Base-by-base conservation (phyloP, 2,329 filamentous ascomycete genomes). In the Westerdykella ornata region DNA sequence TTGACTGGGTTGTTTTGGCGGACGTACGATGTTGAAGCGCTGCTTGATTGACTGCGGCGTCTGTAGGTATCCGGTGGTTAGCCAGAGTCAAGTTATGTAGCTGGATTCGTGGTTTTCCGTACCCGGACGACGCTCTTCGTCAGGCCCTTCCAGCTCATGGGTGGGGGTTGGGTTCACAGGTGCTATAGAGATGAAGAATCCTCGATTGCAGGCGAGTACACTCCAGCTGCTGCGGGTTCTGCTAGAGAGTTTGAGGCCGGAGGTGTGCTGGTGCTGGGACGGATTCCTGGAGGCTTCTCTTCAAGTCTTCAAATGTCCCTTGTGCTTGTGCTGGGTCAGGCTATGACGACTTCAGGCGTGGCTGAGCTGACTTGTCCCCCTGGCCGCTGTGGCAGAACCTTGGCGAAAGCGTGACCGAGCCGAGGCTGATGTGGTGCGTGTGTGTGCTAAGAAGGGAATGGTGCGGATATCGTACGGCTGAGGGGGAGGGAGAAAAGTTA, bases 91-190 rank as follows among this genome's bases (percentile, higher is more conserved):
- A 17, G 30, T n/a, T n/a, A n/a, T n/a, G 14, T 5, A 17, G 16
- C 30, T 13, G 14, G 30, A 9, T 17, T 6, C n/a, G 30, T 6
- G n/a, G 30, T 17, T 33, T 8, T 40, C 39, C 82, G 66, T 77
- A 90, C 90, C 71, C 92, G 81, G 49, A 80, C 79, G 63, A 95
- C 74, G 73, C 84, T 84, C 76, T 96, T 97, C 67, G 85, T 82
- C 62, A 98, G 87, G 60, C 92, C 92, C 71, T 92, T 94, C 77
- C 95, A 89, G 79, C 89, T 96, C 92, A 98, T 97, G 63, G 56
- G 65, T 42, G 30, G 32, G 26, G 14, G 12, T 26, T 7, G 7
- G 22, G 3, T 26, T 26, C 7, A n/a, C n/a, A n/a, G 22, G 12
- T 26, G 8, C 22, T 8, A 26, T 7, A 26, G 22, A 26, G 22